Base-by-base conservation (phyloP, 208 protist genomes). In the Blastocrithidia nonstop region DNA sequence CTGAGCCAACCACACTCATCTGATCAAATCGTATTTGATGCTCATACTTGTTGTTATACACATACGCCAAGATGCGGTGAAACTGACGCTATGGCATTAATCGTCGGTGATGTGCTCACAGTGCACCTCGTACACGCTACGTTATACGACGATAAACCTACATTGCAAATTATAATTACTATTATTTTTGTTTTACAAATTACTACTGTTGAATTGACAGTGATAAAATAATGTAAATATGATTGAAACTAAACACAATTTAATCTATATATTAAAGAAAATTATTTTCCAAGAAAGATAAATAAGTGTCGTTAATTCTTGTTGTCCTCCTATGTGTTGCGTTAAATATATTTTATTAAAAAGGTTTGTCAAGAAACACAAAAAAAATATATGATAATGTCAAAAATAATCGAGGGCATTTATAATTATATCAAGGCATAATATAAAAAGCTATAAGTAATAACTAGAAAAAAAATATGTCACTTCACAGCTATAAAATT, bases 41-140 rank as follows among this genome's bases (percentile, higher is more conserved):
- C 60, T 94, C 86, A 65, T 94, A 94, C 61, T 94, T 94, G 71
- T 94, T 90, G 56, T 90, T 90, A 58, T 94, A 94, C 6, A 94
- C 86, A 56, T 88, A 94, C 7, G 81, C 86, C 11, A 94, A 61
- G 36, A 94, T 89, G 57, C 86, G 81, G 33, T 94, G 80, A 42
- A 87, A 88, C 57, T 94, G 86, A 0, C 86, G 65, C 59, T 94
- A 81, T 0, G 86, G 69, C 78, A 94, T 84, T 23, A 94, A 71
- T 15, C 86, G 73, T 24, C 86, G 71, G 54, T 94, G 86, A 50
- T 94, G 86, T 3, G 86, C 86, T 82, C 86, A 94, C 20, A 94
- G 53, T 19, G 86, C 80, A 17, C 86, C 86, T 22, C 81, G 77
- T 42, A 94, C 81, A 24, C 81, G 71, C 61, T 94, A 71, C 3